Percentiles rank a stretch among this genome's conserved stretches.
phyloP scores from a whole-genome alignment of 2,329 filamentous ascomycete species.

The Parastagonospora avenae region DNA sequence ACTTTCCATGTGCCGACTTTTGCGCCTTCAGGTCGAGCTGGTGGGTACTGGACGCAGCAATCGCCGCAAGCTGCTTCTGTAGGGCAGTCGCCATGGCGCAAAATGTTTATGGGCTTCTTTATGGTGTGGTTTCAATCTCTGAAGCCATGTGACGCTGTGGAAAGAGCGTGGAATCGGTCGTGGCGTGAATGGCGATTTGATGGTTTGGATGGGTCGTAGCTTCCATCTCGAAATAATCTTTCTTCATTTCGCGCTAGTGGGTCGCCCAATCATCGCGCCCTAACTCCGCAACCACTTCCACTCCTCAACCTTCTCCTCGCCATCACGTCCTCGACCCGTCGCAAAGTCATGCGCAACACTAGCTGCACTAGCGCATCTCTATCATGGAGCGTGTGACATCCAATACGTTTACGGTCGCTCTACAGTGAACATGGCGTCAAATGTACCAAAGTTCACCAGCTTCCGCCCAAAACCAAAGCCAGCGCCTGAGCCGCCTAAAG shows the following conservation, averaged over 20 bases:
- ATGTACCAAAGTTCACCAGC: slow-evolving; percentile 74
- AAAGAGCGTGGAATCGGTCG: slow-evolving; percentile 22
- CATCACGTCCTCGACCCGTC: not conserved
- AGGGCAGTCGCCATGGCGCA: slow-evolving; percentile 75
- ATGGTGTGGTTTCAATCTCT: slow-evolving; percentile 2
- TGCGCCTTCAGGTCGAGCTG: slow-evolving; percentile 92
- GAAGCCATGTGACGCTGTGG: slow-evolving; percentile 31
- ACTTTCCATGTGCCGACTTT: slow-evolving; percentile 89
- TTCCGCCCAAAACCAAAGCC: slow-evolving; percentile 63
- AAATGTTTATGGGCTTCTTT: no score
- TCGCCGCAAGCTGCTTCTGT: slow-evolving; percentile 90
- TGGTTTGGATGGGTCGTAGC: not conserved
- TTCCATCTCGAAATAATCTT: not conserved
- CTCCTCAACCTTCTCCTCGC: not conserved
- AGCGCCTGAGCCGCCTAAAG: slow-evolving; percentile 9
- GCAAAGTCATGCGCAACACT: no score
- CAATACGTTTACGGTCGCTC: not conserved
- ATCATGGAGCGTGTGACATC: not conserved
- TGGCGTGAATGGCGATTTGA: slow-evolving; percentile 10
- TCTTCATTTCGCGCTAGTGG: not conserved
- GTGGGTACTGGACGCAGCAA: slow-evolving; percentile 87
- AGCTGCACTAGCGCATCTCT: no score
- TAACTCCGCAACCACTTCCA: not conserved
- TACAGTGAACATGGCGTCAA: slow-evolving; percentile 24
- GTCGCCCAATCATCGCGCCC: not conserved